Evolutionary conservation across 495 filamentous ascomycete species (phyloP), one percentile per base, ranked within the genome.

Genomic region (Penicillium ucsense): DNA sequence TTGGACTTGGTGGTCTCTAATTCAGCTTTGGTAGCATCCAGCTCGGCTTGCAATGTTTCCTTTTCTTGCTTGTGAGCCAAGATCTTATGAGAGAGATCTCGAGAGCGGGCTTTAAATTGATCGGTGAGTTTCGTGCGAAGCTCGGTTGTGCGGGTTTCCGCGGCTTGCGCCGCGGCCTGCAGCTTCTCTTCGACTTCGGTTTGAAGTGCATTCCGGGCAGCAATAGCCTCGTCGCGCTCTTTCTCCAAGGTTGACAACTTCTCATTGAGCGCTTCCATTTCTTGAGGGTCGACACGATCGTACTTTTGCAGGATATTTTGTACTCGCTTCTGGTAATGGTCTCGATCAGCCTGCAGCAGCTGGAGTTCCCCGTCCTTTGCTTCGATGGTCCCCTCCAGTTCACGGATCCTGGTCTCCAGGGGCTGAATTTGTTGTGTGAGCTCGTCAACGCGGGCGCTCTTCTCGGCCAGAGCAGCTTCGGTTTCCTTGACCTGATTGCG

Each of bases 261-360:
- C 54, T 82, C 78, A 62, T 90, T 95, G 46, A 97, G 70, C 49
- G 79, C 79, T 56, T 97, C 89, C 48, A 95, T 77, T 55, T 95
- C 90, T 1, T 85, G 86, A 10, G 91, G 92, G 59, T 98, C 92
- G 29, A 94, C 82, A 42, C 92, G 86, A 52, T 95, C 89, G 61
- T 97, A 95, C 56, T 95, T 96, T 52, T 88, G 86, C 20, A 98
- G 78, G 42, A 97, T 95, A 48, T 92, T 86, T 57, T 97, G 89
- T 8, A 88, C 87, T 12, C 94, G 82, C 66, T 94, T 87, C 59
- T 94, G 89, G 81, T 90, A 95, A 30, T 82, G 80, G 56, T 97
- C 91, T 4, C 89, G 80, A 60, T 95, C 89, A 49, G 87, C 83
- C 49, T 91, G 83, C 12, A 95, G 68, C 35, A 95, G 74, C 50